Evolutionary conservation across 1,284 basidiomycete species (phyloP).

Genomic region (Trametes pubescens): DNA sequence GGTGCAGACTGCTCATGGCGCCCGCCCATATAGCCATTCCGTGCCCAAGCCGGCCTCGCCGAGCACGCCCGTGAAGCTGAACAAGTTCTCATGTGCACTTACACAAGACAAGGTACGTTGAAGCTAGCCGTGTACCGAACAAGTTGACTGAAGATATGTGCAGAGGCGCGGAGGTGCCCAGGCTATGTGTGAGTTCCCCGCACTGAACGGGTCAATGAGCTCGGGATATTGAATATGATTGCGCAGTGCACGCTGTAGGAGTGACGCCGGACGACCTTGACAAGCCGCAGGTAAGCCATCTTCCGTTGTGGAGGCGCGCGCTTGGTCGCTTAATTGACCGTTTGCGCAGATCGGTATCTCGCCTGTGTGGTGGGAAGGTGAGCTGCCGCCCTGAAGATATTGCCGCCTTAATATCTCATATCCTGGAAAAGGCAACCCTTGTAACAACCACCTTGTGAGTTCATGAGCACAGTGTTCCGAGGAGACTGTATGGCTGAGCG

Average conservation of each 20-base stretch:
- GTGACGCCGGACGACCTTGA: slow-evolving; percentile 82
- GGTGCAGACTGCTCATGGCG: slow-evolving; percentile 3
- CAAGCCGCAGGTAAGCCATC: slow-evolving; percentile 73
- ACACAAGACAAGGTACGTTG: slow-evolving; percentile 72
- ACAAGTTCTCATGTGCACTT: slow-evolving; percentile 73
- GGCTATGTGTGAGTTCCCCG: slow-evolving; percentile 73
- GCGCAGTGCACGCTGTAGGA: slow-evolving; percentile 79
- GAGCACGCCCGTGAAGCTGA: slow-evolving; percentile 59
- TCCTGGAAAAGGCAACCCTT: slow-evolving; percentile 72
- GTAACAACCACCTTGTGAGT: slow-evolving; percentile 79
- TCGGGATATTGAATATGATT: slow-evolving; percentile 14
- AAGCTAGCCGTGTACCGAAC: background rate
- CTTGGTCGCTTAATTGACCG: slow-evolving; percentile 9
- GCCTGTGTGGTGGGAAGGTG: slow-evolving; percentile 89
- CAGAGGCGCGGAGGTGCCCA: slow-evolving; percentile 80
- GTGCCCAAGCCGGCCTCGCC: slow-evolving; percentile 49
- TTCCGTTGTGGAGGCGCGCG: background rate
- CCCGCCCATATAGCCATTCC: slow-evolving; percentile 47
- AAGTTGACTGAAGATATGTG: slow-evolving; percentile 6
- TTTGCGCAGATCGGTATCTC: slow-evolving; percentile 77
- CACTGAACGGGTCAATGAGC: background rate
- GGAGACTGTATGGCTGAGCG: background rate
- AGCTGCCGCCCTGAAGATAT: slow-evolving; percentile 31
- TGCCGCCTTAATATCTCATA: background rate
- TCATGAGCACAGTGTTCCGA: no score